These are phyloP conservation scores for Allium cepa DNA, from an alignment of 106 monocot species.

Conservation along the genomic window DNA sequence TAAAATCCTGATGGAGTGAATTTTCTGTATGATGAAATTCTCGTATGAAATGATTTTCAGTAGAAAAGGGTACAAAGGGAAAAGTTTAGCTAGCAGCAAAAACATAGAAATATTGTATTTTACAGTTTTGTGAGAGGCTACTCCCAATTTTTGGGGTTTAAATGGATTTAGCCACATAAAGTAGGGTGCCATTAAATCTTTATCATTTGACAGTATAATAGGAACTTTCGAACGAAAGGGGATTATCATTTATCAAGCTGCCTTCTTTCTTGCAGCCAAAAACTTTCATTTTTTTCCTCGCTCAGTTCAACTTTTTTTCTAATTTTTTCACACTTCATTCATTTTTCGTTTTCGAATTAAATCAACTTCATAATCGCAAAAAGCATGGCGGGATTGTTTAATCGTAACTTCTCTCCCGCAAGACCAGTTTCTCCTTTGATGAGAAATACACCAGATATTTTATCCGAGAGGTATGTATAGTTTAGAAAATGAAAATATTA, in stretches of 20 bases:
- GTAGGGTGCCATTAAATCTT: too few species aligned
- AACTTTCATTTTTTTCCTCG: neutral
- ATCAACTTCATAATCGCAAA: neutral
- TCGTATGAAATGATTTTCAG: too few species aligned
- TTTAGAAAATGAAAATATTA: neutral
- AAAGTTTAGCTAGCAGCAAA: too few species aligned
- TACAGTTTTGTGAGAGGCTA: too few species aligned
- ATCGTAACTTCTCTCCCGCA: constrained; percentile 74
- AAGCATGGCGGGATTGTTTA: constrained; percentile 77
- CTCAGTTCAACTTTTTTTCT: neutral
- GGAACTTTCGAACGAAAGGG: neutral
- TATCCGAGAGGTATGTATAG: constrained; percentile 41
- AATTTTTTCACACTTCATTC: constrained; percentile 1
- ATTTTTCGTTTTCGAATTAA: neutral
- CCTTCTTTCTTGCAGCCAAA: constrained; percentile 8
- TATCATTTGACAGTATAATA: too few species aligned
- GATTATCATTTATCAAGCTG: neutral
- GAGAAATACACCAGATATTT: constrained; percentile 53
- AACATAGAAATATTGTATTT: too few species aligned
- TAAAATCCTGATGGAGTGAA: too few species aligned
- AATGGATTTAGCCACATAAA: too few species aligned
- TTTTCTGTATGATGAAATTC: too few species aligned
- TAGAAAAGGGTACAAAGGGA: too few species aligned
- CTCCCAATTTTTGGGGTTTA: too few species aligned
- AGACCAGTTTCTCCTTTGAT: constrained; percentile 19